These are phyloP conservation scores for Pseudoscleropodium purum DNA, from an alignment of 225 moss, liverwort and hornwort genomes.

Conservation along the genomic window DNA sequence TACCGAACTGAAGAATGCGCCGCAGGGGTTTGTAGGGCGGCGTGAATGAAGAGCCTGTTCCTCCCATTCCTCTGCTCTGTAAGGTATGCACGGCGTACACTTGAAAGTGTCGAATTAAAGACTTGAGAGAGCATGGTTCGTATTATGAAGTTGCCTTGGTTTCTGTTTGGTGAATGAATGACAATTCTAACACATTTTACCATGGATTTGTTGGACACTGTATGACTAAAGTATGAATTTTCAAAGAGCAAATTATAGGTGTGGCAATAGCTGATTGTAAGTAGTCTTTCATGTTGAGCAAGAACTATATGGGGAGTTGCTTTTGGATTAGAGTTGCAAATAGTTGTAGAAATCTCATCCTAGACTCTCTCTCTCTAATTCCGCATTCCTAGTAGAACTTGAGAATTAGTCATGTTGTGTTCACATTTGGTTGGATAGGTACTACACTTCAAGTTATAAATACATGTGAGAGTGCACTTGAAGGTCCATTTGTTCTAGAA, in stretches of 20 bases:
- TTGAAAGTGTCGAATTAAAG: background rate
- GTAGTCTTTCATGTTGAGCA: background rate
- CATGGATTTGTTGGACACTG: too few species aligned
- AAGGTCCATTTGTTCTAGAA: background rate
- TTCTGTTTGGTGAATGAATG: background rate
- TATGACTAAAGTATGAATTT: background rate
- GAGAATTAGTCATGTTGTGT: background rate
- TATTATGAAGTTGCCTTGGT: background rate
- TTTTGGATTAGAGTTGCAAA: background rate
- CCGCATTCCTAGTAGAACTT: background rate
- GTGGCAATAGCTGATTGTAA: too few species aligned
- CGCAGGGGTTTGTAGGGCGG: background rate
- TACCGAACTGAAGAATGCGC: background rate
- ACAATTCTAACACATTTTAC: background rate
- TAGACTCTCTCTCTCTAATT: background rate
- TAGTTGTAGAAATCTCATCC: background rate
- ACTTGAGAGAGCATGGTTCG: background rate
- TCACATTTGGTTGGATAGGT: background rate
- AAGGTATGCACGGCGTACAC: background rate
- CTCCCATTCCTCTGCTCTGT: background rate
- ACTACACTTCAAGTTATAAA: too few species aligned
- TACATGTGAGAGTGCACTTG: too few species aligned
- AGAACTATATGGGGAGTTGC: background rate
- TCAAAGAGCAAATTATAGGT: background rate
- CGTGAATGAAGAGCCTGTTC: background rate